Percentiles rank a stretch among this genome's conserved stretches.
These are phyloP conservation scores for Ogataea ganodermae DNA, from an alignment of 805 yeast genomes.

Conservation along the genomic window DNA sequence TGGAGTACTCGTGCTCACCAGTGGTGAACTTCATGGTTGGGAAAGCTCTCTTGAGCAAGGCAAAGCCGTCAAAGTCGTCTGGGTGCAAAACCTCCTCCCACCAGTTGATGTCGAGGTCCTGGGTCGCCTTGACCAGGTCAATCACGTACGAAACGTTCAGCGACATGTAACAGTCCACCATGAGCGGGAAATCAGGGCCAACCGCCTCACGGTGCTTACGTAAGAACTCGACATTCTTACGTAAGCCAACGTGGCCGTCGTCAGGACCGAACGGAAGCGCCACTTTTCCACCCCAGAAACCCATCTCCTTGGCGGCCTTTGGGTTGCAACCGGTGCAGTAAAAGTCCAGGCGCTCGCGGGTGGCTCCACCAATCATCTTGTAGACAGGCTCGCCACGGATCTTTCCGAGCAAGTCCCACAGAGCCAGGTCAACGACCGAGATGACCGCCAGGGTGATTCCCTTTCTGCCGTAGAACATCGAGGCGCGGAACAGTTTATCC, in stretches of 20 bases:
- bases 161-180: conserved; percentile 58
- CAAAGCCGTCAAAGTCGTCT: conserved; percentile 52
- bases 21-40: conserved; percentile 52
- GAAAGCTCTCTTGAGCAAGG: conserved; percentile 46
- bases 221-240: conserved; percentile 48
- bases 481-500: conserved; percentile 52
- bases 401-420: conserved; percentile 53
- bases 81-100: conserved; percentile 55
- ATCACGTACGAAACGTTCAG: conserved; percentile 50
- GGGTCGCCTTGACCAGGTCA: conserved; percentile 45
- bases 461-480: conserved; percentile 54
- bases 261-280: conserved; percentile 53
- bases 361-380: conserved; percentile 53
- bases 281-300: conserved; percentile 57
- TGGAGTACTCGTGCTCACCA: conserved; percentile 55
- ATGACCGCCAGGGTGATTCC: conserved; percentile 51
- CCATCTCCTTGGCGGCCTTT: conserved; percentile 49
- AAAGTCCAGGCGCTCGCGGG: conserved; percentile 45
- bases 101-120: conserved; percentile 52
- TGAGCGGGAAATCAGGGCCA: conserved; percentile 54
- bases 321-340: conserved; percentile 54
- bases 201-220: conserved; percentile 45
- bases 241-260: conserved; percentile 49
- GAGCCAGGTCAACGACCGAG: conserved; percentile 48
- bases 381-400: conserved; percentile 53